phyloP scores from a whole-genome alignment of 371 early-diverging fungal genomes.

The Funneliformis caledonium region DNA sequence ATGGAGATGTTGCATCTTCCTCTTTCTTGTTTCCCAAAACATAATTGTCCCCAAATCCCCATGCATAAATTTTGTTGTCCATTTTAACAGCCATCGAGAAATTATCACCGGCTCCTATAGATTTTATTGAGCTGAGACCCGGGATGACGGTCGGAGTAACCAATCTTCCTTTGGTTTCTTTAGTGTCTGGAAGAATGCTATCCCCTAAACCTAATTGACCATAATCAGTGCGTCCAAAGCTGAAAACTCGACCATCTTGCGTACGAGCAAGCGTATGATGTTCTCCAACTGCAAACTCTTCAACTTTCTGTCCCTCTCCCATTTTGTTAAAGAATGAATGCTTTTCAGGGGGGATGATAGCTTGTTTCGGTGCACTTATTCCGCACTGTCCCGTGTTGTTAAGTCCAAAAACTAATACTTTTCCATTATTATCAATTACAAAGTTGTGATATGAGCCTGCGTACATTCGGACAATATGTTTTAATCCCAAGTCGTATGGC shows the following conservation, averaged over 20 bases:
- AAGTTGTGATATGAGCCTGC: constrained; percentile 91
- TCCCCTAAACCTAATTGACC: constrained; percentile 91
- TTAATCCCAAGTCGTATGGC: constrained; percentile 51
- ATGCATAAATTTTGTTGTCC: constrained; percentile 80
- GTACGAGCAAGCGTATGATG: constrained; percentile 86
- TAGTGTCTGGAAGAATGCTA: constrained; percentile 44
- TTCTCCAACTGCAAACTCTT: constrained; percentile 82
- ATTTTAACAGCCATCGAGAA: constrained; percentile 78
- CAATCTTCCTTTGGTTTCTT: constrained; percentile 64
- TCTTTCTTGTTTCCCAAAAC: constrained; percentile 79
- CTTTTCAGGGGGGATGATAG: constrained; percentile 53
- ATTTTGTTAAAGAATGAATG: constrained; percentile 53
- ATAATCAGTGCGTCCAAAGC: constrained; percentile 91
- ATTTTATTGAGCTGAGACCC: constrained; percentile 53
- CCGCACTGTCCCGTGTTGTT: constrained; percentile 97
- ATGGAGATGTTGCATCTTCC: constrained; percentile 56
- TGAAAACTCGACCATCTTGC: constrained; percentile 73
- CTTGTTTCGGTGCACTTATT: constrained; percentile 52
- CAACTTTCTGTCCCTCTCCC: constrained; percentile 42
- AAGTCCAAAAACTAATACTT: constrained; percentile 89
- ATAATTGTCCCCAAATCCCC: constrained; percentile 90
- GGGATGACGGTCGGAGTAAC: constrained; percentile 59
- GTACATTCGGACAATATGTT: constrained; percentile 64
- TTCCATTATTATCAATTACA: constrained; percentile 68
- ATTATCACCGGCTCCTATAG: constrained; percentile 85